Base-by-base conservation (phyloP, 2,329 filamentous ascomycete genomes). In the Pseudocercospora ulei region DNA sequence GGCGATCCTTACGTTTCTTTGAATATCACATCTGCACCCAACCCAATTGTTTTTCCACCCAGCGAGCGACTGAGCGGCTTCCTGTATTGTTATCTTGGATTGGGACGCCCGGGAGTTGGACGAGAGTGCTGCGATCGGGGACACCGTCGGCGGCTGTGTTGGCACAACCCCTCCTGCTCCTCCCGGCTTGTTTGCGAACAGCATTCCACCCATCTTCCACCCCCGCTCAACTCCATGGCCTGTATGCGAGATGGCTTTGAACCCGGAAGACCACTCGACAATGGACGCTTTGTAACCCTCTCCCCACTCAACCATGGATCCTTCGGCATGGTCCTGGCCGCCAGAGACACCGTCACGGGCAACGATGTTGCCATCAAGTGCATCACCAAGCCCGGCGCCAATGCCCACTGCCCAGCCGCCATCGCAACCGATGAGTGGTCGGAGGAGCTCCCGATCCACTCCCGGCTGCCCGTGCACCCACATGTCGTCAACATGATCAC, bases 291-390 rank as follows among this genome's bases (percentile, higher is more conserved):
- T 64, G 72, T 82, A 66, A 93, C 87, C 40, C 73, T 95, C 58
- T 83, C 87, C 52, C 87, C 90, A 41, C 81, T 98, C 67, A 98
- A 98, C 62, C 86, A 95, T 73, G 90, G 90, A 54, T 96, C 90
- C 39, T 98, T 96, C 59, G 90, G 90, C 60, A 92, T 96, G 84
- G 90, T 98, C 56, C 95, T 95, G 65, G 79, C 86, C 66, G 90
- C 88, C 44, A 80, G 73, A 61, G 86, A 98, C 62, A 70, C 78
- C 50, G 61, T 71, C 49, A 93, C 82, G 44, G 75, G 78, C 53
- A 71, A 90, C 43, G 73, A 76, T 43, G 90, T 98, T 53, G 90
- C 90, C 47, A 82, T 98, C 73, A 98, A 98, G 68, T 95, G 88
- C 63, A 69, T 96, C 62, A 86, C 85, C 58, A 98, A 96, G 72